Conservation (phyloP, 345 rosid species). For the Euclidium syriacum region DNA sequence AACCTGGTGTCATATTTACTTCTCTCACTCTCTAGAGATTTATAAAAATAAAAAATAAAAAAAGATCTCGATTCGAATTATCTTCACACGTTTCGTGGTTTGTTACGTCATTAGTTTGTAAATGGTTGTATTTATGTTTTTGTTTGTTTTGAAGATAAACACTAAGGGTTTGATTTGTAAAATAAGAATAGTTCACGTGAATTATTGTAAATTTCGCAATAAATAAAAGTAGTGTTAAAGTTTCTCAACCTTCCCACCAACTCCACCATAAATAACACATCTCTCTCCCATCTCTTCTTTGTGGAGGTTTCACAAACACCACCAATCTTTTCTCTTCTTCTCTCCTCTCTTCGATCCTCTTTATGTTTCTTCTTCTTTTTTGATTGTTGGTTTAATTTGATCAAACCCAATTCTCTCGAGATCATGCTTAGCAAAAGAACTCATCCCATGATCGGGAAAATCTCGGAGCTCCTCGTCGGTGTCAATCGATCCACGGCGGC, state of each 20-base stretch:
- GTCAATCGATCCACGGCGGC: slow-evolving; percentile 39
- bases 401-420: background rate
- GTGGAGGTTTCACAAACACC: slow-evolving; percentile 30
- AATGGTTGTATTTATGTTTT: background rate
- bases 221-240: slow-evolving; percentile 12
- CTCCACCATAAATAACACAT: slow-evolving; percentile 44
- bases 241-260: slow-evolving; percentile 33
- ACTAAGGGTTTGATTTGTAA: slow-evolving; percentile 6
- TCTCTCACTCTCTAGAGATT: background rate
- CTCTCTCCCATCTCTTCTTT: slow-evolving; percentile 23
- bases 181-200: slow-evolving; percentile 8
- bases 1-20: background rate
- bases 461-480: slow-evolving; percentile 58
- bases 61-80: slow-evolving; percentile 5
- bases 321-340: slow-evolving; percentile 12
- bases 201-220: slow-evolving; percentile 7
- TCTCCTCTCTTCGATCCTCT: slow-evolving; percentile 13
- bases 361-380: background rate
- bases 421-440: slow-evolving; percentile 61
- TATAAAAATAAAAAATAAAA: background rate
- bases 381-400: background rate
- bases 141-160: background rate
- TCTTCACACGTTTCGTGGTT: slow-evolving; percentile 22
- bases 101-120: slow-evolving; percentile 2
- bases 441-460: slow-evolving; percentile 62